phyloP scores from a whole-genome alignment of 169 alveolate species.

The Plasmodium gonderi region DNA sequence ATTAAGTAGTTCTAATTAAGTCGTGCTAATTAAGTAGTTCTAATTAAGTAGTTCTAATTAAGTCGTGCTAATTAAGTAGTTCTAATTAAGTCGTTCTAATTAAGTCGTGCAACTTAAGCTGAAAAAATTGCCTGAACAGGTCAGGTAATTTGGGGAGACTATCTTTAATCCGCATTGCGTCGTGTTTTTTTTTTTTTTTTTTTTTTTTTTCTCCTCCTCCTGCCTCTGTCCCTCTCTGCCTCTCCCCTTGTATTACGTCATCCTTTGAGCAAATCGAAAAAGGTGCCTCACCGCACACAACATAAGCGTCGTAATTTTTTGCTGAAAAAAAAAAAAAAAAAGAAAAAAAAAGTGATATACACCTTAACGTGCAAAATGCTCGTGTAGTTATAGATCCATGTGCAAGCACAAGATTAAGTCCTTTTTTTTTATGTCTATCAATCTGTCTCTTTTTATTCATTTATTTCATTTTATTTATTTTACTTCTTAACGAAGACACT shows the following conservation, averaged over 20 bases:
- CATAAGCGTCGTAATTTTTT: slow-evolving; percentile 72
- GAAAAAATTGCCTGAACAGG: slow-evolving; percentile 6
- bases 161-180: neutral
- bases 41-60: no score
- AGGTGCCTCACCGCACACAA: slow-evolving; percentile 76
- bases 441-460: neutral
- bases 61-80: no score
- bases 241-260: no score
- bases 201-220: slow-evolving; percentile 30
- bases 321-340: slow-evolving; percentile 6
- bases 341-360: neutral
- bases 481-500: slow-evolving; percentile 58
- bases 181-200: neutral
- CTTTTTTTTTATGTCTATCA: neutral
- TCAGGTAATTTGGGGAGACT: neutral
- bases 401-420: neutral
- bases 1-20: no score
- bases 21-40: no score
- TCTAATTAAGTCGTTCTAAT: no score
- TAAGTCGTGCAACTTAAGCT: no score
- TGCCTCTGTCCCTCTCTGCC: no score
- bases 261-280: slow-evolving; percentile 61
- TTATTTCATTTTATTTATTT: neutral
- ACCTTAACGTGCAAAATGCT: neutral
- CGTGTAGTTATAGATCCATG: neutral